phyloP scores from a whole-genome alignment of 805 yeast genomes.

The Lachancea meyersii region DNA sequence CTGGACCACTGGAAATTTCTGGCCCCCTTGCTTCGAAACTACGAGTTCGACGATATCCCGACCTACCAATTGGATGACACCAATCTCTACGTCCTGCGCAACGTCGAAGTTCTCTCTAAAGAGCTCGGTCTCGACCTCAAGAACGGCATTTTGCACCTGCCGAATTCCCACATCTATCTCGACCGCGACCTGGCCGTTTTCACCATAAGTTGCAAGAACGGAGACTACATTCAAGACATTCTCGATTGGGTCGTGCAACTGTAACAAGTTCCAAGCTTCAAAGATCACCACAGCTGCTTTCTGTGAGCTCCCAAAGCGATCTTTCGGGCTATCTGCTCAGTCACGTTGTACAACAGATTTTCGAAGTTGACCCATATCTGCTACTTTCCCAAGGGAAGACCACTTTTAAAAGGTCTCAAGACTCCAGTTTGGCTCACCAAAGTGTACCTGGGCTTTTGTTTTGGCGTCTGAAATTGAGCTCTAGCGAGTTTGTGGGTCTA shows the following conservation, averaged over 20 bases:
- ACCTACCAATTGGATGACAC: conserved; percentile 12
- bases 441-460: too few relatives aligned
- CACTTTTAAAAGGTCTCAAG: too few relatives aligned
- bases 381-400: too few relatives aligned
- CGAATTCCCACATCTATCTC: conserved; percentile 11
- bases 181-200: conserved; percentile 21
- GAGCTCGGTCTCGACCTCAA: conserved; percentile 20
- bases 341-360: too few relatives aligned
- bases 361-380: too few relatives aligned
- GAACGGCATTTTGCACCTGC: conserved; percentile 15
- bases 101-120: conserved; percentile 18
- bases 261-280: conserved; percentile 3
- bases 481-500: too few relatives aligned
- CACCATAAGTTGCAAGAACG: conserved; percentile 21
- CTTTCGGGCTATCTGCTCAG: too few relatives aligned
- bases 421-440: too few relatives aligned
- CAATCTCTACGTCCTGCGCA: conserved; percentile 16
- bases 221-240: conserved; percentile 16
- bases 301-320: too few relatives aligned
- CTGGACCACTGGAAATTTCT: conserved; percentile 10
- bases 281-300: neutral
- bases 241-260: conserved; percentile 20
- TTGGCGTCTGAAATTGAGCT: too few relatives aligned
- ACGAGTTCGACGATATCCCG: conserved; percentile 17
- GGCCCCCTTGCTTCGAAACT: conserved; percentile 15